Percentiles rank a stretch among this genome's conserved stretches.
These are phyloP conservation scores for Clitoria ternatea DNA, from an alignment of 306 rosid species.

Conservation along the genomic window DNA sequence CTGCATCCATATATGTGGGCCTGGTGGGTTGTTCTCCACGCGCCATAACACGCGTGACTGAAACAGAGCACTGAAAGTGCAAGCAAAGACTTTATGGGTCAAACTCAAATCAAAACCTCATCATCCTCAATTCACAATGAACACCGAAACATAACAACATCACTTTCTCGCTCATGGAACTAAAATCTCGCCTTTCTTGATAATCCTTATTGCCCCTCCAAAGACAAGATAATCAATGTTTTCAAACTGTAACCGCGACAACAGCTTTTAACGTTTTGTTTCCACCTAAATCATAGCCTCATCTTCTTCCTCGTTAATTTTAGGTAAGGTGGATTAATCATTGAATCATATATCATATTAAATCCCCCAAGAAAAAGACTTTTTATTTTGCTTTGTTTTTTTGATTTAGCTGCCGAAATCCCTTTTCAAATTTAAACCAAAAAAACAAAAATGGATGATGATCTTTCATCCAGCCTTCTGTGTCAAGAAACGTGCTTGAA, in stretches of 20 bases:
- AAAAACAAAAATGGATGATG: conserved; percentile 37
- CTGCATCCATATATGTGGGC: no score
- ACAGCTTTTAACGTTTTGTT: conserved; percentile 3
- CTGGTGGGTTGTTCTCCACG: not conserved
- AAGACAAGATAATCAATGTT: not conserved
- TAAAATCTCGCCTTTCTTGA: conserved; percentile 17
- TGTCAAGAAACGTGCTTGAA: conserved; percentile 41
- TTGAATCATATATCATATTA: conserved; percentile 12
- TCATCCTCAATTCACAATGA: conserved; percentile 24
- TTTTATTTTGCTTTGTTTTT: not conserved
- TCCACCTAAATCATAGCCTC: conserved; percentile 30
- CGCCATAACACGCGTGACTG: not conserved
- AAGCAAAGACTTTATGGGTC: conserved; percentile 32
- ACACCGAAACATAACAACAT: conserved; percentile 4
- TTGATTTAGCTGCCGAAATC: conserved; percentile 4
- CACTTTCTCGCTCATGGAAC: not conserved
- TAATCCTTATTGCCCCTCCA: conserved; percentile 9
- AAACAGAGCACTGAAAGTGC: not conserved
- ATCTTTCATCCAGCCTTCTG: conserved; percentile 36
- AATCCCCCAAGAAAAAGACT: conserved; percentile 12
- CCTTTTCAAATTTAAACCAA: not conserved
- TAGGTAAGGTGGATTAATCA: not conserved
- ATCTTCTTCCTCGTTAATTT: not conserved
- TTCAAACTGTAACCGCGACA: conserved; percentile 36
- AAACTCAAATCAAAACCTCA: conserved; percentile 40